phyloP scores from a whole-genome alignment of 1,284 basidiomycete genomes.

The Phenoliferia sp. region DNA sequence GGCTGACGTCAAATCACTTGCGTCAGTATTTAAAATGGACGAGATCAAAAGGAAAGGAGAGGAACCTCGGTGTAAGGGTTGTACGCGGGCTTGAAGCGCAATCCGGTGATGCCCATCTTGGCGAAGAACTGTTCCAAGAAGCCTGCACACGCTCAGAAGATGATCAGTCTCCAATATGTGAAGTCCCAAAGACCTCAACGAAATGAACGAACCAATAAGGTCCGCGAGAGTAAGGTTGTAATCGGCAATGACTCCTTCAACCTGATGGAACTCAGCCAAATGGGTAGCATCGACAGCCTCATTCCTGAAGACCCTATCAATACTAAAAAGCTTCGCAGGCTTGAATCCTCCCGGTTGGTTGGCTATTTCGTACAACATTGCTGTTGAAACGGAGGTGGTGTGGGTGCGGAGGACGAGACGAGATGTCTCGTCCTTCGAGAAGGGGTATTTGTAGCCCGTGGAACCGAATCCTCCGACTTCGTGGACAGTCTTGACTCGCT shows the following conservation, averaged over 20 bases:
- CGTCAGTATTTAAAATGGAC: not conserved
- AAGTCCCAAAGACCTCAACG: not conserved
- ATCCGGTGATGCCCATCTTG: conserved; percentile 75
- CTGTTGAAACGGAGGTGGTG: conserved; percentile 90
- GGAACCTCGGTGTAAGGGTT: conserved; percentile 91
- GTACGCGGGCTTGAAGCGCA: conserved; percentile 96
- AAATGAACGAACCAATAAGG: conserved; percentile 66
- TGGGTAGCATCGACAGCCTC: conserved; percentile 99
- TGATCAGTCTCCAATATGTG: not conserved
- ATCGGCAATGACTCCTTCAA: conserved; percentile 98
- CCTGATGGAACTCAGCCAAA: conserved; percentile 98
- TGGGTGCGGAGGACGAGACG: conserved; percentile 94
- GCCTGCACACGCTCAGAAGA: no score
- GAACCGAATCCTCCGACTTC: conserved; percentile 83
- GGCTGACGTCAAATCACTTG: conserved; percentile 53
- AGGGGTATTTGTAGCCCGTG: conserved; percentile 96
- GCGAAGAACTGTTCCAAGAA: conserved; percentile 98
- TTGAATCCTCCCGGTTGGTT: conserved; percentile 72
- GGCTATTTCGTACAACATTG: conserved; percentile 92
- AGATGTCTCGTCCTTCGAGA: conserved; percentile 83
- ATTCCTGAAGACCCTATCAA: conserved; percentile 98
- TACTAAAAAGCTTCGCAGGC: conserved; percentile 95
- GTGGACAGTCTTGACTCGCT: conserved; percentile 81
- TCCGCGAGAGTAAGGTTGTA: conserved; percentile 91
- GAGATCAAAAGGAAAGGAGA: conserved; percentile 12